Conservation (phyloP, 2,329 filamentous ascomycete species). For the Aureobasidium sp. region DNA sequence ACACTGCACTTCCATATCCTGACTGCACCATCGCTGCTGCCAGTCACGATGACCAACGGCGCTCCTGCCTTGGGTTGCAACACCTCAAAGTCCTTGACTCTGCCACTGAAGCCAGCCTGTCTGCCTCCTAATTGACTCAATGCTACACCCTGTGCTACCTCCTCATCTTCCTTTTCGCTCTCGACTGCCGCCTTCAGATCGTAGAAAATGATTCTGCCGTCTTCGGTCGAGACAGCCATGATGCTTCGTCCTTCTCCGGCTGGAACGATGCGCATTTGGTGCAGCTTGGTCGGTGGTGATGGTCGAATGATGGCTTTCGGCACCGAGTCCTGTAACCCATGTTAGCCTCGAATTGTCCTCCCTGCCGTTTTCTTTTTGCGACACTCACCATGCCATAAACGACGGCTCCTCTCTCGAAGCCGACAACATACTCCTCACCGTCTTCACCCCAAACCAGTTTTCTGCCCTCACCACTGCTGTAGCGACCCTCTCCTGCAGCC, state of each 20-base stretch:
- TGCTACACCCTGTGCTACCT: conserved; percentile 45
- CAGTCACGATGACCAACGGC: conserved; percentile 59
- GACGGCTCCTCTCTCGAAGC: conserved; percentile 76
- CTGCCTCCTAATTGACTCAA: conserved; percentile 75
- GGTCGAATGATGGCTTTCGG: conserved; percentile 68
- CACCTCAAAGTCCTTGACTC: conserved; percentile 84
- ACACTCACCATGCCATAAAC: conserved; percentile 67
- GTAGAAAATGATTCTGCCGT: conserved; percentile 80
- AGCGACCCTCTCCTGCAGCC: conserved; percentile 68
- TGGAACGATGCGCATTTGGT: conserved; percentile 68
- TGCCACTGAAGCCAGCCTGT: conserved; percentile 53
- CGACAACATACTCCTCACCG: conserved; percentile 79
- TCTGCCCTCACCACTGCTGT: conserved; percentile 73
- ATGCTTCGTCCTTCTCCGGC: conserved; percentile 40
- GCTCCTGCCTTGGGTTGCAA: conserved; percentile 37
- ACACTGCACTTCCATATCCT: conserved; percentile 61
- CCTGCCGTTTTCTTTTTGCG: conserved; percentile 20
- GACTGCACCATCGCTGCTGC: conserved; percentile 79
- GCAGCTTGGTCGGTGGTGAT: conserved; percentile 67
- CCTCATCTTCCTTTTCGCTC: conserved; percentile 27
- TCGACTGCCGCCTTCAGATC: conserved; percentile 53
- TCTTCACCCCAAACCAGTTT: conserved; percentile 72
- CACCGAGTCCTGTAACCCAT: conserved; percentile 55
- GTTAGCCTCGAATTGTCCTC: background rate
- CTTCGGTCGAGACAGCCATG: conserved; percentile 78